Conservation (phyloP, 192 early-diverging fungal genomes). For the Umbelopsis sp. region DNA sequence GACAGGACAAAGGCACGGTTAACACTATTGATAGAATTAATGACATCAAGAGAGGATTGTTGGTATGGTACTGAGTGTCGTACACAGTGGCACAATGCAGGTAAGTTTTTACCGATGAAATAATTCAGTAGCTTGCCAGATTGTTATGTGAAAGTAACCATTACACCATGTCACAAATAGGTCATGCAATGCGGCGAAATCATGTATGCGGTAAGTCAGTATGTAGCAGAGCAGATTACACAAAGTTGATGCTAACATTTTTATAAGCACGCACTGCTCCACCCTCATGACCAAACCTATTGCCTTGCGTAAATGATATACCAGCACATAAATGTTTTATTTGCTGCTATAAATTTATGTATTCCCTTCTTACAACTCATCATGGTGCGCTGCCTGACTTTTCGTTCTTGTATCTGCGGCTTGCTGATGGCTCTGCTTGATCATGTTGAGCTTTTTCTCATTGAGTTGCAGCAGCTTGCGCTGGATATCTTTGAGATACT, state of each 20-base stretch:
- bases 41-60: not conserved
- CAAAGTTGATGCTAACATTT: not conserved
- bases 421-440: not conserved
- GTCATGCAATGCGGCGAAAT: not conserved
- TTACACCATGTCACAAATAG: not conserved
- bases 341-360: not conserved
- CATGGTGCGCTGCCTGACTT: not conserved
- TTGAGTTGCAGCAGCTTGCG: not conserved
- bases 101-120: not conserved
- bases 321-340: not conserved
- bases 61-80: conserved; percentile 7
- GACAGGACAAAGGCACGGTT: too few species aligned
- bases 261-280: too few species aligned
- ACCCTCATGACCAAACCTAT: too few species aligned
- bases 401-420: not conserved
- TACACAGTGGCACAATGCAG: conserved; percentile 8
- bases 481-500: not conserved
- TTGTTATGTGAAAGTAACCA: not conserved
- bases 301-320: too few species aligned
- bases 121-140: not conserved
- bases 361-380: not conserved
- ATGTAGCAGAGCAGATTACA: not conserved
- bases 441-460: not conserved
- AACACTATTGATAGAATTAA: not conserved
- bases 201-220: not conserved